Evolutionary conservation across 169 alveolate genomes (phyloP), one percentile per base, ranked within the genome.

Genomic region (Cryptosporidium bovis): DNA sequence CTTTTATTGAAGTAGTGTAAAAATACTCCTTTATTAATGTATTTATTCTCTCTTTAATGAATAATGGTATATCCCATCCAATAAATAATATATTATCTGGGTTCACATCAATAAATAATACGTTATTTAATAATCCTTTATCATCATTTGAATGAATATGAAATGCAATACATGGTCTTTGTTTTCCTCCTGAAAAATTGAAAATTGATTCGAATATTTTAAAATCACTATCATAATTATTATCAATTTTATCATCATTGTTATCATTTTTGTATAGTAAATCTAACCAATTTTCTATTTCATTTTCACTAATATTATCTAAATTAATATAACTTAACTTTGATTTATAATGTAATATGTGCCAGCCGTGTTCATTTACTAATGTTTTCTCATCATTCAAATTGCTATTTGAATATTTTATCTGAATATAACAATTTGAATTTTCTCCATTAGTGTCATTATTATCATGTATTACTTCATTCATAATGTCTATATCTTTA

Each of bases 131-230:
- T 24, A 24, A 5, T 27, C 36, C 46, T 27, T 62, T 62, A 4
- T 31, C 65, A 60, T 77, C 40, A 44, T 5, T 44, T 44, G 77
- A 55, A 62, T 77, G 60, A 6, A 77, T 60, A 27, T 60, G 36
- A 8, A 60, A 10, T 27, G 65, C 64, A 12, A 77, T 77, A 44
- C 87, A 60, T 4, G 87, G 87, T 40, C 87, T 77, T 34, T 60
- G 33, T 44, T 48, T 77, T 10, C 87, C 71, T 1, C 87, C 87
- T 33, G 77, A 77, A 33, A 77, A 24, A 27, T 58, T 62, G 36
- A 77, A 77, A 3, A 62, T 34, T 16, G 50, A 24, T 5, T 12
- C 40, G 13, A 53, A 53, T 0, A 20, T 8, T 3, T 16, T n/a
- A 55, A 27, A 50, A 31, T 36, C 34, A 0, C 4, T 69, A 15